These are phyloP conservation scores for Hyphodiscus hymeniophilus DNA, from an alignment of 495 filamentous ascomycete species.

Conservation along the genomic window DNA sequence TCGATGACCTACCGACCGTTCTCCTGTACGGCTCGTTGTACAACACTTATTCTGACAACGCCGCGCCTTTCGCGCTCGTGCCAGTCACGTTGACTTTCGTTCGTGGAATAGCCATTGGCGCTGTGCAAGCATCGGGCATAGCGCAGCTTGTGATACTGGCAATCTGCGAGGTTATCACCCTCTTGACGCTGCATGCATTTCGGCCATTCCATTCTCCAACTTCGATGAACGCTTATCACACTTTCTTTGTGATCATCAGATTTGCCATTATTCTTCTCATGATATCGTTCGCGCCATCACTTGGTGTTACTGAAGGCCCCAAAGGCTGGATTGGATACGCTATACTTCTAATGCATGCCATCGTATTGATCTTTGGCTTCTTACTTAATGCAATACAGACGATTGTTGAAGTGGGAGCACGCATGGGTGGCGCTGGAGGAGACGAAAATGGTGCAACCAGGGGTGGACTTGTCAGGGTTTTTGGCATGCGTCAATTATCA, in stretches of 20 bases:
- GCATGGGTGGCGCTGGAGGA: slow-evolving; percentile 71
- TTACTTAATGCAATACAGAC: slow-evolving; percentile 89
- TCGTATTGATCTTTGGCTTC: slow-evolving; percentile 87
- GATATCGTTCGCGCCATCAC: slow-evolving; percentile 76
- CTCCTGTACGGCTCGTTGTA: slow-evolving; percentile 92
- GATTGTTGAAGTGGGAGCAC: slow-evolving; percentile 74
- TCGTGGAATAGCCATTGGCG: slow-evolving; percentile 85
- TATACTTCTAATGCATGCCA: slow-evolving; percentile 78
- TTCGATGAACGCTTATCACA: slow-evolving; percentile 96
- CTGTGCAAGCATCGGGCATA: slow-evolving; percentile 84
- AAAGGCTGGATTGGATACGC: slow-evolving; percentile 94
- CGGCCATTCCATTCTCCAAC: slow-evolving; percentile 83
- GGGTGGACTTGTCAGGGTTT: slow-evolving; percentile 84
- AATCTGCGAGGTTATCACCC: slow-evolving; percentile 85
- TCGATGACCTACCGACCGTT: slow-evolving; percentile 86
- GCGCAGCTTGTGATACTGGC: slow-evolving; percentile 87
- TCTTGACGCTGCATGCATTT: slow-evolving; percentile 84
- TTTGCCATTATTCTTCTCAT: slow-evolving; percentile 75
- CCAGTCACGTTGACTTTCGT: slow-evolving; percentile 76
- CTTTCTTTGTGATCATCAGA: slow-evolving; percentile 69
- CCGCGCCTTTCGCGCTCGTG: slow-evolving; percentile 73
- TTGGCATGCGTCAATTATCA: slow-evolving; percentile 88
- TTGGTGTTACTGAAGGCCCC: slow-evolving; percentile 64
- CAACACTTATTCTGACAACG: slow-evolving; percentile 92
- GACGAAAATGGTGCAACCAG: slow-evolving; percentile 65